Conservation (phyloP, 192 early-diverging fungal species). For the Podila clonocystis region DNA sequence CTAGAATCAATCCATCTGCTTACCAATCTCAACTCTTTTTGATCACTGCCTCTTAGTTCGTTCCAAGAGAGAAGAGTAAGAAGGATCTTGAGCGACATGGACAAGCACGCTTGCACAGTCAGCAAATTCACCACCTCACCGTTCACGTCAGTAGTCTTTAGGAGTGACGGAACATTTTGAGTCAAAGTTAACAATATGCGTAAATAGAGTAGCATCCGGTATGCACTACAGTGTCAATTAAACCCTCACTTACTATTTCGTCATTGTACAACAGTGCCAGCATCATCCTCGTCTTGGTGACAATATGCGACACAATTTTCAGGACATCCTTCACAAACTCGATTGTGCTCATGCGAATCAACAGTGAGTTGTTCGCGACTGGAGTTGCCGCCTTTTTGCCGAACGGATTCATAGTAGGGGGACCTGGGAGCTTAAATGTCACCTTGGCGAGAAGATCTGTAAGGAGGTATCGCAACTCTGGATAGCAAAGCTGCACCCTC, state of each 20-base stretch:
- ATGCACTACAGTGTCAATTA: background rate
- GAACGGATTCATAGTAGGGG: conserved; percentile 20
- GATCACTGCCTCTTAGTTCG: conserved; percentile 38
- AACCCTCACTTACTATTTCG: conserved; percentile 16
- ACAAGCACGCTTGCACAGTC: conserved; percentile 16
- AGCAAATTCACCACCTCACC: background rate
- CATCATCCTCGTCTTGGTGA: conserved; percentile 32
- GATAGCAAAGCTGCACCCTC: conserved; percentile 25
- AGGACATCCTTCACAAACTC: conserved; percentile 52
- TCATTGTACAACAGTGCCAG: conserved; percentile 10
- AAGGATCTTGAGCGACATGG: conserved; percentile 22
- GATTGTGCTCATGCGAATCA: conserved; percentile 43
- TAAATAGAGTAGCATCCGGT: background rate
- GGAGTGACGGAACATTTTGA: background rate
- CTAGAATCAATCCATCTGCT: background rate
- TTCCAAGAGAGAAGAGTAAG: conserved; percentile 30
- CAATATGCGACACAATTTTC: conserved; percentile 24
- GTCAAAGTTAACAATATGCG: background rate
- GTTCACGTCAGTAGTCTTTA: conserved; percentile 17
- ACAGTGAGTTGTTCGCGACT: conserved; percentile 28
- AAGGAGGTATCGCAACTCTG: conserved; percentile 57
- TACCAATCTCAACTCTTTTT: conserved; percentile 35
- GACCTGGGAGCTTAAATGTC: conserved; percentile 52
- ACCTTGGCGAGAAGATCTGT: conserved; percentile 60
- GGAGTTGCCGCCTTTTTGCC: conserved; percentile 43